Base-by-base conservation (phyloP, 768 basidiomycete species). In the Leccinum truebloodii region DNA sequence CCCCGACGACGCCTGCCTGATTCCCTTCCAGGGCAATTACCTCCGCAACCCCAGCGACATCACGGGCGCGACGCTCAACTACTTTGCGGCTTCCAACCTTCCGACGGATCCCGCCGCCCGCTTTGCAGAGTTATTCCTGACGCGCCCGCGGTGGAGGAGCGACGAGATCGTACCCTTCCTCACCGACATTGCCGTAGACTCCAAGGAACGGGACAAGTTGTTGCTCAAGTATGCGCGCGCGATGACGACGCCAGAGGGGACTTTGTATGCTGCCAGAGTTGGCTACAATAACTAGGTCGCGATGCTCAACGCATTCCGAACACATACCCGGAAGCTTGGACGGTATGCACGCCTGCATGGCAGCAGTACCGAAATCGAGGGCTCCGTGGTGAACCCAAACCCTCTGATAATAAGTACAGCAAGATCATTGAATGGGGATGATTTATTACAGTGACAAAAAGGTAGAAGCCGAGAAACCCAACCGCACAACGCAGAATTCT, bases 81-180 rank as follows among this genome's bases (percentile, higher is more conserved):
- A 94, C 75, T 92, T 95, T 70, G 88, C 94, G 13, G 78, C 84
- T 3, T 85, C 90, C 0, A 73, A 77, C 2, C 85, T 98, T 26
- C 91, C 95, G 1, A 72, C 83, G 0, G 89, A 93, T 54, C 89
- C 95, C 6, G 79, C 87, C 1, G 82, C 85, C 8, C 88, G 96
- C 16, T 98, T 98, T 76, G 73, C 83, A 13, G 93, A 96, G 63
- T 83, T 98, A 16, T 99, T 99, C 79, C 79, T 92, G 41, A 89
- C 88, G 9, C 85, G 88, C 6, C 63, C 83, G 22, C 83, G 83
- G 50, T 95, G 94, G 93, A 86, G 82, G 67, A 82, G 80, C 6
- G 86, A 89, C 13, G 93, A 95, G 18, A 90, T 98, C 61, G 75
- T 77, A 28, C 91, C 90, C 4, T 98, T 95, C 76, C 76, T 98